Percentiles rank a stretch among this genome's conserved stretches.
phyloP scores from a whole-genome alignment of 192 early-diverging fungal genomes.

The Backusella macrospora region DNA sequence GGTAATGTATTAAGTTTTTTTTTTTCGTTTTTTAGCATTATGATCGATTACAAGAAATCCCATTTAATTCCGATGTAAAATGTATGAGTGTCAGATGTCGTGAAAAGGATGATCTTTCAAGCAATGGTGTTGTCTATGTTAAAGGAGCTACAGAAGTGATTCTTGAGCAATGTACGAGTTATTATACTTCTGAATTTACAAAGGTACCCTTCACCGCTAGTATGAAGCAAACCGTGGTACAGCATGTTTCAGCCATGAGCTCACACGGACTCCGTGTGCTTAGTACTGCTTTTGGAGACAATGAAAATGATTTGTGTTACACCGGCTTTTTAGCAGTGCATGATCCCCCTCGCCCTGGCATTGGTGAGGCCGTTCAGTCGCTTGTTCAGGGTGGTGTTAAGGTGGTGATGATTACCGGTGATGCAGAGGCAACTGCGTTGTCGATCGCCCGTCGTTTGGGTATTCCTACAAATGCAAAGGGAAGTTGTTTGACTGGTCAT shows the following conservation, averaged over 20 bases:
- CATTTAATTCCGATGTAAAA: constrained; percentile 94
- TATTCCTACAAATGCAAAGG: constrained; percentile 67
- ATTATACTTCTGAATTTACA: constrained; percentile 55
- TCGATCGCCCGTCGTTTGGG: constrained; percentile 88
- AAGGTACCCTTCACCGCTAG: constrained; percentile 55
- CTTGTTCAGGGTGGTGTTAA: constrained; percentile 81
- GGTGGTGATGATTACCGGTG: constrained; percentile 98
- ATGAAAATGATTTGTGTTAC: constrained; percentile 64
- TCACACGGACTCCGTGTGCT: constrained; percentile 83
- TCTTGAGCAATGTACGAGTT: constrained; percentile 70
- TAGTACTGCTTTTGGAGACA: constrained; percentile 75
- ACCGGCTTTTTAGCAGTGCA: constrained; percentile 88
- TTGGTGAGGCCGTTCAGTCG: constrained; percentile 71
- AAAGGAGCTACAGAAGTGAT: constrained; percentile 91
- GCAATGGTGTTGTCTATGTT: constrained; percentile 49
- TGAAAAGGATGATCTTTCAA: constrained; percentile 31
- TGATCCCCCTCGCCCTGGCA: constrained; percentile 87
- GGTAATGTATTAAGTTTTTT: neutral
- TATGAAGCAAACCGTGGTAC: constrained; percentile 59
- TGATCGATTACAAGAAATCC: constrained; percentile 73
- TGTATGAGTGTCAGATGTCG: constrained; percentile 82
- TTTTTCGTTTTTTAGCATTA: constrained; percentile 38
- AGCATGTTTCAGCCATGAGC: constrained; percentile 70
- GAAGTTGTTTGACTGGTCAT: constrained; percentile 70
- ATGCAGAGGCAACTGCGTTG: constrained; percentile 88